Evolutionary conservation across 805 yeast species (phyloP), one percentile per base, ranked within the genome.

Genomic region (Yamadazyma ubonensis): DNA sequence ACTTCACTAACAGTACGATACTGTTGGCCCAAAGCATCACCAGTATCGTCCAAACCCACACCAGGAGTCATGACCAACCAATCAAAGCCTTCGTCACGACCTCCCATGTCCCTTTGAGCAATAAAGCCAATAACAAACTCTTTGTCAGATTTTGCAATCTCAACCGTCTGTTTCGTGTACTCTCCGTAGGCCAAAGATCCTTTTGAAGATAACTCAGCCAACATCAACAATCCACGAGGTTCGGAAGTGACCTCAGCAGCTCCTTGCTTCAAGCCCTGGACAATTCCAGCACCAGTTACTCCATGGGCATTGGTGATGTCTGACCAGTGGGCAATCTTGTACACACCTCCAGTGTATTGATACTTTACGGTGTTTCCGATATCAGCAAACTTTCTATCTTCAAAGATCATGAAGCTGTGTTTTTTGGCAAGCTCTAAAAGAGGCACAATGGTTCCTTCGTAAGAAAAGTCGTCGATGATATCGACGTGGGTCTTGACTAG

Each of bases 41-140:
- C 97, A 61, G 84, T 93, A 58, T 91, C 98, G 58, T 91, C 99
- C 38, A 93, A 74, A 2, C 98, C 98, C 28, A 93, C 99, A 46
- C 99, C 99, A 0, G 99, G 99, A 0, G 99, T 91, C 93, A 93
- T 83, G 43, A 90, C 79, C 29, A 93, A 65, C 96, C 97, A 93
- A 65, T 93, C 99, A 54, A 85, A 90, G 1, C 91, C 93, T 53
- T 82, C 93, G 2, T 76, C 82, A 31, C 75, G 73, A 11, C 89
- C 90, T 20, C 89, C 89, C 86, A 90, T 86, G 43, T 82, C 81
- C 55, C 78, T 76, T 60, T 89, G 97, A 0, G 99, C 97, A 65
- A 93, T 93, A 61, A 91, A 93, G 0, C 99, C 99, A 65, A 93
- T 83, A 21, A 88, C 96, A 66, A 93, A 93, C 44, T 83, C 89